Base-by-base conservation (phyloP, 2,329 filamentous ascomycete species). In the Pseudogymnoascus sp. region DNA sequence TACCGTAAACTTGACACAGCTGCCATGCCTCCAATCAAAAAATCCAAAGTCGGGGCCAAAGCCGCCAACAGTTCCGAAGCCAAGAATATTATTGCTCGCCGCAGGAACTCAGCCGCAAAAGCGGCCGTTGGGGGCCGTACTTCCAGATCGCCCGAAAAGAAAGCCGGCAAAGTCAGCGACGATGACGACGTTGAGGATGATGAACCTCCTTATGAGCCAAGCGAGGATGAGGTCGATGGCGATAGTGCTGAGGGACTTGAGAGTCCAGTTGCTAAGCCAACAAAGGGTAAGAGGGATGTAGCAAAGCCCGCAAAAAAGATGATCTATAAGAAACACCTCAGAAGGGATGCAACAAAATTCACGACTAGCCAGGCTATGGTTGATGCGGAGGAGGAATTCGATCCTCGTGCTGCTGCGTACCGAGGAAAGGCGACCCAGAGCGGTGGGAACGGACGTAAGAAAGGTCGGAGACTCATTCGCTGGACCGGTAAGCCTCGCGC, bases 341-440 rank as follows among this genome's bases (percentile, higher is more conserved):
- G 19, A 12, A n/a, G 59, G 40, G 63, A 63, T 7, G 60, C 46
- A 10, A 43, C 62, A 11, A 59, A 37, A 22, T 35, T 35, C 12
- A 59, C 31, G 2, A 64, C 65, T 14, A 61, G 64, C 8, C 65
- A 65, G 4, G 68, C 68, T 28, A 67, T 66, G 53, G 24, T 56
- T 56, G 67, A 68, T 16, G 63, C 62, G 14, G 62, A 65, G 28
- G 59, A 60, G 33, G 64, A 64, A 26, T 43, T 65, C 33, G 35
- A 59, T 19, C 62, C 63, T 10, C 60, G 61, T 8, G 64, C 64
- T 7, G 62, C 63, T 24, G 33, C 46, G 14, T 37, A 31, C 12
- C 33, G 11, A 35, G 50, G 31, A 22, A 63, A 43, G 53, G 53
- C 60, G 6, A 64, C 41, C 26, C 37, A 60, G 11, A 40, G 65